Conservation (phyloP, 768 basidiomycete species). For the Suillus tomentosus region DNA sequence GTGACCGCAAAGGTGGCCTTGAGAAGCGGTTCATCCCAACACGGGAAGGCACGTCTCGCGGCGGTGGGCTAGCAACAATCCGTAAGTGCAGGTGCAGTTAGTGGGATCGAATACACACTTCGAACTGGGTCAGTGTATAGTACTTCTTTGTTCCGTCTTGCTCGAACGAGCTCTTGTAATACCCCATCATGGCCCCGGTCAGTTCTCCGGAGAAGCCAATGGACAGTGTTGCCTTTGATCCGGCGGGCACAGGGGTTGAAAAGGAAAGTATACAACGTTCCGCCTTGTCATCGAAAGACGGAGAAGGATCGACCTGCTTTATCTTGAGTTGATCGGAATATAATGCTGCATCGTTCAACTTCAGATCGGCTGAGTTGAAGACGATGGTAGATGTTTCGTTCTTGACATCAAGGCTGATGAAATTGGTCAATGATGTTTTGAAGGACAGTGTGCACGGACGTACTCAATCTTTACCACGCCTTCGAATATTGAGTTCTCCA, state of each 20-base stretch:
- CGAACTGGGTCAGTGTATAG: conserved; percentile 89
- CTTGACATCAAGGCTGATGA: conserved; percentile 61
- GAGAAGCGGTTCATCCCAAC: conserved; percentile 91
- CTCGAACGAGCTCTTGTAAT: conserved; percentile 73
- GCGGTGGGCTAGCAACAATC: conserved; percentile 65
- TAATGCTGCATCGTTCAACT: conserved; percentile 57
- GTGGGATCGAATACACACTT: conserved; percentile 42
- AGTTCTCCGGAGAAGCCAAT: conserved; percentile 72
- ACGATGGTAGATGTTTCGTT: conserved; percentile 60
- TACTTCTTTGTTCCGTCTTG: conserved; percentile 62
- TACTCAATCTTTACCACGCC: conserved; percentile 77
- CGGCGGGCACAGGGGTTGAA: conserved; percentile 57
- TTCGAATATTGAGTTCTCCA: conserved; percentile 71
- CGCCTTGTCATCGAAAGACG: conserved; percentile 55
- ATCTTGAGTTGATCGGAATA: conserved; percentile 54
- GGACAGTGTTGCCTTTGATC: conserved; percentile 69
- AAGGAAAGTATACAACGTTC: conserved; percentile 71
- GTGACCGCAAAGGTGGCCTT: conserved; percentile 83
- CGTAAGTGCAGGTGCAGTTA: not conserved
- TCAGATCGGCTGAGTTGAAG: conserved; percentile 65
- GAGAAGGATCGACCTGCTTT: conserved; percentile 46
- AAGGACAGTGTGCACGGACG: conserved; percentile 23
- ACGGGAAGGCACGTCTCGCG: conserved; percentile 81
- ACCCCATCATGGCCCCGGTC: conserved; percentile 75
- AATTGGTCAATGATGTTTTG: conserved; percentile 9